phyloP scores from a whole-genome alignment of 495 filamentous ascomycete genomes.

The Lasiosphaeriaceae sp. region DNA sequence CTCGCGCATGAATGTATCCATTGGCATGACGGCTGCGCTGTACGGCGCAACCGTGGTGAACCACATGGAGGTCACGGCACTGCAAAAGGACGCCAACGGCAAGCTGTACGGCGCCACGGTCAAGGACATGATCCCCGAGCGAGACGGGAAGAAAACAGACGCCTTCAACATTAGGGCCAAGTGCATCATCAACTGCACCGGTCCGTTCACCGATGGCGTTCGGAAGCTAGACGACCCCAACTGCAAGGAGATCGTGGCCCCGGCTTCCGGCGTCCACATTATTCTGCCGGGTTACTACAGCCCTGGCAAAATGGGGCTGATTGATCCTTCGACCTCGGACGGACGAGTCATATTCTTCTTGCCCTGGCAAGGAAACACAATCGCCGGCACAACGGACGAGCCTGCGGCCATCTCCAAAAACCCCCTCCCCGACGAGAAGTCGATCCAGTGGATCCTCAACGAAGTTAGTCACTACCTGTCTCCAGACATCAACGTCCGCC shows the following conservation, averaged over 20 bases:
- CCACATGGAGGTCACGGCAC: constrained; percentile 80
- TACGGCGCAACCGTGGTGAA: constrained; percentile 93
- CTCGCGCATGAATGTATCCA: constrained; percentile 95
- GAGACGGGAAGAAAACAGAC: constrained; percentile 41
- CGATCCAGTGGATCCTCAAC: constrained; percentile 94
- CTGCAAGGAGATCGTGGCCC: constrained; percentile 84
- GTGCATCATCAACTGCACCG: constrained; percentile 95
- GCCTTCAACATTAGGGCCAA: constrained; percentile 78
- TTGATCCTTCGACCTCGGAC: constrained; percentile 92
- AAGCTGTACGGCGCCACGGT: constrained; percentile 74
- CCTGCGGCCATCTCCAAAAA: constrained; percentile 77
- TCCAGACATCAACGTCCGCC: constrained; percentile 88
- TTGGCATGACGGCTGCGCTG: constrained; percentile 91
- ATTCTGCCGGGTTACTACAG: constrained; percentile 95
- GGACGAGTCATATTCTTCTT: constrained; percentile 99
- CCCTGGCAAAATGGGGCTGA: constrained; percentile 91
- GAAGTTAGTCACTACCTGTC: constrained; percentile 88
- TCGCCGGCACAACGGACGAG: constrained; percentile 93
- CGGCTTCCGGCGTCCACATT: constrained; percentile 90
- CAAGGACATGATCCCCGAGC: constrained; percentile 67
- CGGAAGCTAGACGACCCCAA: constrained; percentile 78
- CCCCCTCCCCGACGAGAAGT: constrained; percentile 83
- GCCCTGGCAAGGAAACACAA: constrained; percentile 98
- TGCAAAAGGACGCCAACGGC: constrained; percentile 77
- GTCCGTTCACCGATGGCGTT: constrained; percentile 91